Conservation (phyloP, 352 stramenopile species). For the Peronospora farinosa region DNA sequence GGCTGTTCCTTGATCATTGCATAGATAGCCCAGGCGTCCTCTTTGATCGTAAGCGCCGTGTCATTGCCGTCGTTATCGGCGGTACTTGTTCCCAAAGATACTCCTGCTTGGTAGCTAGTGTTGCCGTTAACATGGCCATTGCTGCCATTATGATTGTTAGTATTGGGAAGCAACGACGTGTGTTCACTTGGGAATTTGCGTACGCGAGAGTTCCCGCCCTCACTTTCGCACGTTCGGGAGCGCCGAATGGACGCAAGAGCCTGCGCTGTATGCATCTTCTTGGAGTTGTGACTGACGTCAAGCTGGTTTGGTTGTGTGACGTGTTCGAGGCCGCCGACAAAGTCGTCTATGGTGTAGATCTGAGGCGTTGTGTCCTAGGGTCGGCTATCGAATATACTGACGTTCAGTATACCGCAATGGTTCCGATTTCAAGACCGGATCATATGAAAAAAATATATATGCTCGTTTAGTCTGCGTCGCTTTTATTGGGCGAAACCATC, state of each 20-base stretch:
- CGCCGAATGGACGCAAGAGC: constrained; percentile 54
- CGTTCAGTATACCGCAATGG: constrained; percentile 12
- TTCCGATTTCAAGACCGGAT: constrained; percentile 21
- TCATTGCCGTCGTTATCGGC: constrained; percentile 6
- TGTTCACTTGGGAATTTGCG: constrained; percentile 33
- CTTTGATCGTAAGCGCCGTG: constrained; percentile 13
- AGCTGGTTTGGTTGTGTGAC: constrained; percentile 21
- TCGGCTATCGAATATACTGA: constrained; percentile 12
- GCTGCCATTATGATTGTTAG: constrained; percentile 17
- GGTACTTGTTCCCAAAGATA: background rate
- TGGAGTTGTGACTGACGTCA: background rate
- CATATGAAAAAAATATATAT: constrained; percentile 9
- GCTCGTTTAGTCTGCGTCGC: constrained; percentile 2
- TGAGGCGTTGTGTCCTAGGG: constrained; percentile 10
- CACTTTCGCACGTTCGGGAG: constrained; percentile 37
- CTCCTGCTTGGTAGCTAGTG: constrained; percentile 3
- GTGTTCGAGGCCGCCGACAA: background rate
- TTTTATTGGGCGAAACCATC: no score
- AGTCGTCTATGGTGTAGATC: constrained; percentile 5
- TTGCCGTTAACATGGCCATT: constrained; percentile 15
- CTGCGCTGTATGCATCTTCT: constrained; percentile 57
- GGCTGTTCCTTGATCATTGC: constrained; percentile 43
- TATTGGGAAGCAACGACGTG: constrained; percentile 27
- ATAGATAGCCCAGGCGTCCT: constrained; percentile 43
- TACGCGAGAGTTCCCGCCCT: constrained; percentile 9